A percentile compares a stretch with the other conserved stretches of the same genome.
Conservation (phyloP, 495 filamentous ascomycete genomes). For the Penicillium odoratum region DNA sequence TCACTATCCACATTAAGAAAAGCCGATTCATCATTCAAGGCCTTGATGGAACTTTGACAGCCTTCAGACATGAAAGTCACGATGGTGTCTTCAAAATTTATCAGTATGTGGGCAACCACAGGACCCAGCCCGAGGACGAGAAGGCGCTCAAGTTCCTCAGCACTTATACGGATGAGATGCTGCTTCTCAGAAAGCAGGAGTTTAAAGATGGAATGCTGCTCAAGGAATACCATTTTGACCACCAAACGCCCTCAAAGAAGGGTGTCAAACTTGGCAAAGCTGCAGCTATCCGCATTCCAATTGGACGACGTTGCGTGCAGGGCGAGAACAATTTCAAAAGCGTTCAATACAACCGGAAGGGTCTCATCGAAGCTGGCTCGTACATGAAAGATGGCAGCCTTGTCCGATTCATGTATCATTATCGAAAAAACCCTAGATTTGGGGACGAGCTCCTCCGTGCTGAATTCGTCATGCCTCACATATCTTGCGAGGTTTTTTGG, state of each 20-base stretch:
- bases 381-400: conserved; percentile 56
- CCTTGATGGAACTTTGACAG: conserved; percentile 47
- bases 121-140: conserved; percentile 41
- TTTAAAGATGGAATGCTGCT: conserved; percentile 44
- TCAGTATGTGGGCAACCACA: conserved; percentile 48
- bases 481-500: conserved; percentile 59
- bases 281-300: conserved; percentile 39
- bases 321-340: conserved; percentile 49
- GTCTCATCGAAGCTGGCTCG: conserved; percentile 55
- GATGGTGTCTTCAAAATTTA: conserved; percentile 47
- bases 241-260: conserved; percentile 35
- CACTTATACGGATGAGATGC: conserved; percentile 49
- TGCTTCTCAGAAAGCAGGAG: conserved; percentile 49
- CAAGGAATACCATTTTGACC: conserved; percentile 57
- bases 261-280: conserved; percentile 31
- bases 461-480: conserved; percentile 56
- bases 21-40: conserved; percentile 45
- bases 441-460: conserved; percentile 59
- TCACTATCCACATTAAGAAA: conserved; percentile 48
- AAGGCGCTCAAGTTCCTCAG: conserved; percentile 47
- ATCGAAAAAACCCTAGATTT: conserved; percentile 56
- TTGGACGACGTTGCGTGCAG: conserved; percentile 47
- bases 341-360: conserved; percentile 56
- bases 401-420: conserved; percentile 57
- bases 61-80: conserved; percentile 42